phyloP scores from a whole-genome alignment of 1,284 basidiomycete genomes.

The Leccinum pachyderme region DNA sequence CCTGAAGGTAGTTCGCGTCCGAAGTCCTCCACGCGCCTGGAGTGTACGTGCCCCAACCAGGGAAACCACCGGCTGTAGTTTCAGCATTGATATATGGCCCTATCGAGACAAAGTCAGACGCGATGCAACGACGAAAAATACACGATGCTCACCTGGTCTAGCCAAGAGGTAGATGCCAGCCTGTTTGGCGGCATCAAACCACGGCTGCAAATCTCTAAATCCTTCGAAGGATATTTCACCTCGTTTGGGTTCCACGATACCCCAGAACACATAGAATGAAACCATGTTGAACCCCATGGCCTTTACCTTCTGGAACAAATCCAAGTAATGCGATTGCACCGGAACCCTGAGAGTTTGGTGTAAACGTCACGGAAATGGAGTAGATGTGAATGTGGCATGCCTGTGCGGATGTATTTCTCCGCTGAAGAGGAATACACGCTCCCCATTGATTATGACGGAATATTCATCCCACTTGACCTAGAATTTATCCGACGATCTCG shows the following conservation, averaged over 20 bases:
- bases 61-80: slow-evolving; percentile 50
- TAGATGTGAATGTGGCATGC: slow-evolving; percentile 11
- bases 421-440: slow-evolving; percentile 45
- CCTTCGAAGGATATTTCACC: slow-evolving; percentile 48
- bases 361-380: neutral
- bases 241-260: slow-evolving; percentile 41
- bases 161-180: slow-evolving; percentile 47
- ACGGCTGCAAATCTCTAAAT: slow-evolving; percentile 46
- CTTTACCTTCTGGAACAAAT: slow-evolving; percentile 47
- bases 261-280: slow-evolving; percentile 49
- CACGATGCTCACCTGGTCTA: slow-evolving; percentile 37
- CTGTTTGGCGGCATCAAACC: slow-evolving; percentile 46
- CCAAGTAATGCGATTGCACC: slow-evolving; percentile 42
- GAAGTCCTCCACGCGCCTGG: slow-evolving; percentile 46
- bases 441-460: slow-evolving; percentile 46
- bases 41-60: slow-evolving; percentile 49
- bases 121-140: neutral
- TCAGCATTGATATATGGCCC: slow-evolving; percentile 57
- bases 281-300: slow-evolving; percentile 47
- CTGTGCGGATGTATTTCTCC: slow-evolving; percentile 51
- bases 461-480: slow-evolving; percentile 49
- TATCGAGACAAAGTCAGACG: slow-evolving; percentile 11
- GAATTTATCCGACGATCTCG: neutral
- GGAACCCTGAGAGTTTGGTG: slow-evolving; percentile 33
- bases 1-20: slow-evolving; percentile 43